Evolutionary conservation across 345 rosid genomes (phyloP), one percentile per base, ranked within the genome.

Genomic region (Aethionema arabicum): DNA sequence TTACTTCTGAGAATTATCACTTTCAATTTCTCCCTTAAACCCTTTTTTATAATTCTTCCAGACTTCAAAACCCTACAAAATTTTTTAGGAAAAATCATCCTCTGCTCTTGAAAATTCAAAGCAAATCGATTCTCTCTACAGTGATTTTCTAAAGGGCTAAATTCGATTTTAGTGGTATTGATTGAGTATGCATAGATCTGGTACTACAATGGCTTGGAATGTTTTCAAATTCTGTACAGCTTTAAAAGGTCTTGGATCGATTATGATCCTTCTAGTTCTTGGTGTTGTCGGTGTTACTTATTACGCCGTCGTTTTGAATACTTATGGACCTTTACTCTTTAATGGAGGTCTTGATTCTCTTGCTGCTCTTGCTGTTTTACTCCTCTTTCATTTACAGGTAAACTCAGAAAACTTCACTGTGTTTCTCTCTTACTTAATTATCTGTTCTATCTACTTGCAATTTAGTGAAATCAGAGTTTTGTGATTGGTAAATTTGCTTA

Each of bases 331-430:
- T 2, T 79, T 78, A 38, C 56, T 84, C 12, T 75, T 65, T 56
- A 76, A 48, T 57, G 84, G 79, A 12, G 90, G 84, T 4, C 11
- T 84, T 61, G 90, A 77, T 67, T 76, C 83, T 59, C 42, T 80
- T 56, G 49, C 38, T 56, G 85, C 87, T 14, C 73, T 84, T 33
- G 69, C 52, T 56, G 60, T 88, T 54, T 41, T 95, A 78, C 48
- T 83, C 84, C 79, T 84, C 66, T 90, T 95, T 72, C 99, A 95
- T 79, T 71, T 56, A 44, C 73, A 87, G 75, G 99, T 87, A 78
- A 81, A 85, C 27, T 59, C 59, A 39, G 8, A 31, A 2, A 49
- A 21, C 32, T 35, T 42, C 36, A 21, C 27, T 21, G 27, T 21
- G 27, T 21, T 21, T 21, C 27, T 51, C 10, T 0, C 15, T 2